These are phyloP conservation scores for Epipyxis sp. DNA, from an alignment of 108 stramenopile genomes.

Conservation along the genomic window DNA sequence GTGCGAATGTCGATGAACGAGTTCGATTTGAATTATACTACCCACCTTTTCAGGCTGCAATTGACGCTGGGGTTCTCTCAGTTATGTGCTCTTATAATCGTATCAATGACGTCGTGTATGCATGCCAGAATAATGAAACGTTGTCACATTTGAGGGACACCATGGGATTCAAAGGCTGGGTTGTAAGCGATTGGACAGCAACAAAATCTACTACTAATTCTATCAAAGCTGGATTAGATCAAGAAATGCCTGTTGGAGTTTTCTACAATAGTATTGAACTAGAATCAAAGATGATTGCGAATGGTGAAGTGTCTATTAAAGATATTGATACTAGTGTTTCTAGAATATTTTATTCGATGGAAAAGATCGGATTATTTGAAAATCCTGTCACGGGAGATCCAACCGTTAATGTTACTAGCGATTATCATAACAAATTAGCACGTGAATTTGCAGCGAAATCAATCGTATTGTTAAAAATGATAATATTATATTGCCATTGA, in stretches of 20 bases:
- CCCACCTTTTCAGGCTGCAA: constrained; percentile 52
- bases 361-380: constrained; percentile 10
- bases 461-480: constrained; percentile 39
- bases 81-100: constrained; percentile 52
- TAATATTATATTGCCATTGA: neutral
- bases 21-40: constrained; percentile 66
- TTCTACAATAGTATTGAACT: constrained; percentile 29
- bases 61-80: constrained; percentile 38
- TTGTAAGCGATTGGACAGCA: constrained; percentile 71
- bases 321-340: constrained; percentile 26
- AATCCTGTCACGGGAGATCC: neutral
- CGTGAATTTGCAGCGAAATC: neutral
- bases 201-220: constrained; percentile 48
- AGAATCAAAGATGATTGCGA: neutral
- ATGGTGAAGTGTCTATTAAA: neutral
- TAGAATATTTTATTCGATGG: constrained; percentile 33
- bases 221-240: constrained; percentile 61
- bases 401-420: constrained; percentile 31
- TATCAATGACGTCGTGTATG: constrained; percentile 59
- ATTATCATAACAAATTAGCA: constrained; percentile 28
- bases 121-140: constrained; percentile 56
- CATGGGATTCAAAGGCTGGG: constrained; percentile 62
- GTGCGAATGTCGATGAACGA: constrained; percentile 62
- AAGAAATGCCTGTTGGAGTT: constrained; percentile 67
- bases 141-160: constrained; percentile 51